Conservation (phyloP, 352 stramenopile species). For the Nothophytophthora sp. region DNA sequence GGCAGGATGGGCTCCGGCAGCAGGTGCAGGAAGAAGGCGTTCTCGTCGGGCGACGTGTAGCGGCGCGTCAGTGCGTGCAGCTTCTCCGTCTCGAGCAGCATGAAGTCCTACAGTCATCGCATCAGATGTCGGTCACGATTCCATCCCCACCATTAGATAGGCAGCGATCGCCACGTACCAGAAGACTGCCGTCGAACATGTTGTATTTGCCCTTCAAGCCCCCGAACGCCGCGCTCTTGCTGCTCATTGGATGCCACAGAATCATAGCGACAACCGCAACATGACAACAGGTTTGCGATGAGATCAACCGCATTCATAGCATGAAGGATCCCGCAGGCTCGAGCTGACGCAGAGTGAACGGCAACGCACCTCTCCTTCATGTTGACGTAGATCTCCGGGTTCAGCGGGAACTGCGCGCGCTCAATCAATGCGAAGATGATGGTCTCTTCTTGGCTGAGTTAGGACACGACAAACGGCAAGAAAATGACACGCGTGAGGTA, state of each 20-base stretch:
- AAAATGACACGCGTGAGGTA: too few relatives aligned
- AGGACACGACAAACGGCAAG: neutral
- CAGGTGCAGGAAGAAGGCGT: slow-evolving; percentile 96
- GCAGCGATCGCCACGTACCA: too few relatives aligned
- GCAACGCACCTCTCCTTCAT: slow-evolving; percentile 66
- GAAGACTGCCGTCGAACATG: slow-evolving; percentile 80
- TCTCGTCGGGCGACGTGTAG: slow-evolving; percentile 99
- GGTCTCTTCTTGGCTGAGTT: slow-evolving; percentile 94
- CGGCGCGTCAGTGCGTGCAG: slow-evolving; percentile 93
- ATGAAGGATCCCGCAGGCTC: neutral
- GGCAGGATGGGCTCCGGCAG: slow-evolving; percentile 93
- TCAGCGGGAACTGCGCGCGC: slow-evolving; percentile 96
- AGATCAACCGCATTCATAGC: slow-evolving; percentile 5
- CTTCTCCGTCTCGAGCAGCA: slow-evolving; percentile 98
- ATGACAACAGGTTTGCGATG: neutral
- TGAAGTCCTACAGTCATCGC: too few relatives aligned
- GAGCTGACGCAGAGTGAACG: too few relatives aligned
- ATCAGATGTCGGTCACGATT: too few relatives aligned
- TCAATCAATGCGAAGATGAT: slow-evolving; percentile 99
- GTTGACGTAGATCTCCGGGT: slow-evolving; percentile 94
- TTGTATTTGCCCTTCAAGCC: slow-evolving; percentile 87
- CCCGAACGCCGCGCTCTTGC: slow-evolving; percentile 70
- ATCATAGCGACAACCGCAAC: neutral
- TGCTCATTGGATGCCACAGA: slow-evolving; percentile 13
- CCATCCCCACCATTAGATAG: too few relatives aligned